phyloP scores from a whole-genome alignment of 1,284 basidiomycete genomes.

The Rhizoctonia solani region DNA sequence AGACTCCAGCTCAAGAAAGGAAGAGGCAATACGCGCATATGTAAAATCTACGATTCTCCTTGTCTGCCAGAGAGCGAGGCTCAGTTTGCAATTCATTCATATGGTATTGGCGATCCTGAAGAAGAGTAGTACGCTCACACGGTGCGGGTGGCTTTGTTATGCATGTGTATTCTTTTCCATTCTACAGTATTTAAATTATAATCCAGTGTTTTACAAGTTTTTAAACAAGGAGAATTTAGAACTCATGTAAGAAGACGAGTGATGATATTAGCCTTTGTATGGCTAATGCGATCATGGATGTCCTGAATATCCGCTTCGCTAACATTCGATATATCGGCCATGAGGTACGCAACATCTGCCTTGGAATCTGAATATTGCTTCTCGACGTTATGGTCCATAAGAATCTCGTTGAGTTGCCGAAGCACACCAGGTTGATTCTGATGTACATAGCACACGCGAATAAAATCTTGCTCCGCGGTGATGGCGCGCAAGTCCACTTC shows the following conservation, averaged over 20 bases:
- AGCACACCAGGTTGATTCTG: conserved; percentile 97
- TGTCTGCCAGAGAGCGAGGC: conserved; percentile 97
- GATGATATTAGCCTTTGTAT: conserved; percentile 83
- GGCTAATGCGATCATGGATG: conserved; percentile 81
- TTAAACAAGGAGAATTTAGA: background rate
- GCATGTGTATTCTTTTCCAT: conserved; percentile 1
- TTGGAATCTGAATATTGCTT: conserved; percentile 98
- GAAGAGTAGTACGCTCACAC: conserved; percentile 57
- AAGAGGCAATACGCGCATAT: conserved; percentile 89
- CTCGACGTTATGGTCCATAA: conserved; percentile 96
- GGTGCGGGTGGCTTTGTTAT: background rate
- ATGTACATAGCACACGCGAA: conserved; percentile 96
- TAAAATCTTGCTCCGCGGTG: conserved; percentile 79
- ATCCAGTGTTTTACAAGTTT: conserved; percentile 1
- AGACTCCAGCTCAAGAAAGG: conserved; percentile 93
- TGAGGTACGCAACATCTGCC: conserved; percentile 91
- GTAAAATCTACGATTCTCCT: conserved; percentile 97
- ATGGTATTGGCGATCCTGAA: conserved; percentile 90
- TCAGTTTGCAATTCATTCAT: conserved; percentile 88
- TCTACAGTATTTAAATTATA: conserved; percentile 11
- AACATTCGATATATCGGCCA: conserved; percentile 95
- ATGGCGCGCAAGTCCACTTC: conserved; percentile 96
- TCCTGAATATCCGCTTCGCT: conserved; percentile 80
- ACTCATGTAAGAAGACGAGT: conserved; percentile 76
- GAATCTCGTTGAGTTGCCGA: conserved; percentile 89